phyloP scores from a whole-genome alignment of 345 rosid genomes.

The Bruguiera parviflora region DNA sequence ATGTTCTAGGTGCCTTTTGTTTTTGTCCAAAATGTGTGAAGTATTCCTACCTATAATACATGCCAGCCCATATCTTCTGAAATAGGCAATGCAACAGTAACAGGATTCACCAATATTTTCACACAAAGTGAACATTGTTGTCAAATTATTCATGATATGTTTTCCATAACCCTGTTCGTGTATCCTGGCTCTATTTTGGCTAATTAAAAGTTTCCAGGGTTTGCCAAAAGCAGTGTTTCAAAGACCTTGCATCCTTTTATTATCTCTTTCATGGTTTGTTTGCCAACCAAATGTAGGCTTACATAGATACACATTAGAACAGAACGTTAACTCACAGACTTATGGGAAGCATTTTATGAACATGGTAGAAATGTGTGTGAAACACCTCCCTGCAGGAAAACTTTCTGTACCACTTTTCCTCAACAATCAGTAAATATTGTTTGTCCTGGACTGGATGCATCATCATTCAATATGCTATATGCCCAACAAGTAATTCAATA shows the following conservation, averaged over 20 bases:
- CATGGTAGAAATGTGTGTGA: neutral
- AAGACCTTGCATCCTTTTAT: neutral
- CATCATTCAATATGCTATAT: no score
- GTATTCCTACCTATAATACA: neutral
- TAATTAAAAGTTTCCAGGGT: neutral
- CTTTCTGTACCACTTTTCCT: no score
- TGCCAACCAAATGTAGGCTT: neutral
- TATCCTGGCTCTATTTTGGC: neutral
- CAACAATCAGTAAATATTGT: no score
- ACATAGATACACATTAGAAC: neutral
- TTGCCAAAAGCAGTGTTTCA: neutral
- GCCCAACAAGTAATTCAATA: no score
- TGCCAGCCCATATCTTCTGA: neutral
- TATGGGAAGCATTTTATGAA: neutral
- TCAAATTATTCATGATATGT: neutral
- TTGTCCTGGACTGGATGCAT: no score
- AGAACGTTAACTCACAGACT: neutral
- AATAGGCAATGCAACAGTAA: neutral
- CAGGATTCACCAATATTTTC: neutral
- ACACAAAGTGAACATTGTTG: neutral
- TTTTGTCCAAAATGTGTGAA: slow-evolving; percentile 3
- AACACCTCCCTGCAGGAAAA: no score
- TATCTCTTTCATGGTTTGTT: slow-evolving; percentile 3
- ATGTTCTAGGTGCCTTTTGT: slow-evolving; percentile 3
- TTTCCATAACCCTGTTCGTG: neutral